These are phyloP conservation scores for Paecilomyces variotii DNA, from an alignment of 2,329 filamentous ascomycete species.

Conservation along the genomic window DNA sequence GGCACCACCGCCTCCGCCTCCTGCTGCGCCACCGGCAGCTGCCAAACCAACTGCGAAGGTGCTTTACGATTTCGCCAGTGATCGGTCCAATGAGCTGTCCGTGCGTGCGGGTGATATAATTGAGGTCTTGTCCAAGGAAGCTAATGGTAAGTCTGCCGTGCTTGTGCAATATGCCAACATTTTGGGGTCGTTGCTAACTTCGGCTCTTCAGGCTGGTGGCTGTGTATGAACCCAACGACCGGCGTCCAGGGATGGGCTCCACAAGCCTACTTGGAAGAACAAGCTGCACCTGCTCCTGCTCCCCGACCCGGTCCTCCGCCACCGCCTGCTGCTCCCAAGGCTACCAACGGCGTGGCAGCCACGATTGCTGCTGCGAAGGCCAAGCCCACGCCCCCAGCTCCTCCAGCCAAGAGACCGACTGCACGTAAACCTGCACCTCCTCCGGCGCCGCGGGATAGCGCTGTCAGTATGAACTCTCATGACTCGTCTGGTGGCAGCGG, in stretches of 20 bases:
- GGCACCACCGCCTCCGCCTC: slow-evolving; percentile 59
- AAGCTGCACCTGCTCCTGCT: slow-evolving; percentile 46
- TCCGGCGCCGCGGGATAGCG: slow-evolving; percentile 60
- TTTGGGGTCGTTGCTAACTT: slow-evolving; percentile 17
- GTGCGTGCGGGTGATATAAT: slow-evolving; percentile 73
- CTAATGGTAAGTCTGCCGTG: slow-evolving; percentile 62
- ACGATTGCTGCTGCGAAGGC: slow-evolving; percentile 41
- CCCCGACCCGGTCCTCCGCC: slow-evolving; percentile 53
- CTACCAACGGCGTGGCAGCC: slow-evolving; percentile 38
- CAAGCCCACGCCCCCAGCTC: slow-evolving; percentile 67
- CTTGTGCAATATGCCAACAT: slow-evolving; percentile 23
- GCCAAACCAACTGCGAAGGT: slow-evolving; percentile 78
- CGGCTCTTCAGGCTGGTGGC: slow-evolving; percentile 75
- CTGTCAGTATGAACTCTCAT: slow-evolving; percentile 39
- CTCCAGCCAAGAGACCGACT: slow-evolving; percentile 71
- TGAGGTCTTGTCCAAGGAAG: slow-evolving; percentile 87
- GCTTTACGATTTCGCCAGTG: slow-evolving; percentile 82
- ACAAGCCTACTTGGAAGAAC: slow-evolving; percentile 84
- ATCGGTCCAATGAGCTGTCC: slow-evolving; percentile 76
- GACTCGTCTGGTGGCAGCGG: slow-evolving; percentile 56
- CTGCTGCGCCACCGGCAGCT: slow-evolving; percentile 50
- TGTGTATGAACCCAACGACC: slow-evolving; percentile 64
- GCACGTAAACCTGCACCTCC: slow-evolving; percentile 63
- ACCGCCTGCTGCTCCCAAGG: slow-evolving; percentile 39
- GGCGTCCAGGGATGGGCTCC: slow-evolving; percentile 87